These are phyloP conservation scores for Adansonia madagascariensis DNA, from an alignment of 441 rosid species.

Conservation along the genomic window DNA sequence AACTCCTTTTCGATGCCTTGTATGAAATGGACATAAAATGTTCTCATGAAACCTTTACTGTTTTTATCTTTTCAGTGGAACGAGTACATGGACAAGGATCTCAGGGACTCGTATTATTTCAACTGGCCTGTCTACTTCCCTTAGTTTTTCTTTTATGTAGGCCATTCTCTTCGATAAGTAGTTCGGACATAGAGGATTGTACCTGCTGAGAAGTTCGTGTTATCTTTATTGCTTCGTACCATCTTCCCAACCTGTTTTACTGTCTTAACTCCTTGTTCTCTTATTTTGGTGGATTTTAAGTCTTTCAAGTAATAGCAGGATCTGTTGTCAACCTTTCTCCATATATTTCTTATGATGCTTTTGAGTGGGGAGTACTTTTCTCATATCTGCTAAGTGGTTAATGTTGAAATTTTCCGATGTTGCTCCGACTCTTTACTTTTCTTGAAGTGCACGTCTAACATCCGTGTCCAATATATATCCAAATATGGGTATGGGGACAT, in stretches of 20 bases:
- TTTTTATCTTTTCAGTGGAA: slow-evolving; percentile 71
- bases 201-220: neutral
- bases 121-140: slow-evolving; percentile 87
- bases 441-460: no score
- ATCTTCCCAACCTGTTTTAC: neutral
- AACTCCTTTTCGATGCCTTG: neutral
- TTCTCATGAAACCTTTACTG: slow-evolving; percentile 22
- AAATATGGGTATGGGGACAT: no score
- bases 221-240: neutral
- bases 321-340: neutral
- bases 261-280: neutral
- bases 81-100: slow-evolving; percentile 64
- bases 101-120: slow-evolving; percentile 68
- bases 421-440: no score
- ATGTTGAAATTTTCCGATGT: neutral
- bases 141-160: slow-evolving; percentile 34
- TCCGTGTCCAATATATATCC: no score
- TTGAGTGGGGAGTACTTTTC: neutral
- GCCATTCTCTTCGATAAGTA: slow-evolving; percentile 18
- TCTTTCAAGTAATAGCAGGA: neutral
- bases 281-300: neutral
- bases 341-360: neutral
- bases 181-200: slow-evolving; percentile 15
- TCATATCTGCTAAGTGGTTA: neutral
- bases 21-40: neutral